phyloP scores from a whole-genome alignment of 768 basidiomycete species.

The Cystofilobasidium macerans region DNA sequence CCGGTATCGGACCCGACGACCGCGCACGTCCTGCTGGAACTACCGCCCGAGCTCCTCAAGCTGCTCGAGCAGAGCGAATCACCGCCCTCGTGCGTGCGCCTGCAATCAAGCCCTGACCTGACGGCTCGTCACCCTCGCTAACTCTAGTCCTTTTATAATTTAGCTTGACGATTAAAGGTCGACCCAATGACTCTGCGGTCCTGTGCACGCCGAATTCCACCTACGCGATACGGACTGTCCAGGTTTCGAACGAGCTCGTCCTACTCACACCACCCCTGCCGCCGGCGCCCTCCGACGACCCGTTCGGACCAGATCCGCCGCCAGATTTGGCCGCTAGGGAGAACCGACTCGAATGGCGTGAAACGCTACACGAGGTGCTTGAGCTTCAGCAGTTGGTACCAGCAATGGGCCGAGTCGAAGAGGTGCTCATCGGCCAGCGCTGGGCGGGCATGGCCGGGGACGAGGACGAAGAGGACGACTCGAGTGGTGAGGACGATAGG shows the following conservation, averaged over 20 bases:
- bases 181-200: conserved; percentile 72
- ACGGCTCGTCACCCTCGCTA: no score
- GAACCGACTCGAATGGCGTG: conserved; percentile 56
- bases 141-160: background rate
- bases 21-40: conserved; percentile 33
- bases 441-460: conserved; percentile 18
- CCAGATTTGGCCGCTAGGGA: conserved; percentile 31
- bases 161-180: conserved; percentile 70
- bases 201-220: conserved; percentile 73
- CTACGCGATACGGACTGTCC: conserved; percentile 71
- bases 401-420: conserved; percentile 54
- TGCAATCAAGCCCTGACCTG: no score
- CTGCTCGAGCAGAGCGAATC: conserved; percentile 30
- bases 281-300: background rate
- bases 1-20: background rate
- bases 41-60: conserved; percentile 36
- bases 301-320: conserved; percentile 11
- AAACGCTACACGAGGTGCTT: conserved; percentile 69
- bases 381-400: conserved; percentile 73
- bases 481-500: background rate
- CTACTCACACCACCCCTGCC: conserved; percentile 42
- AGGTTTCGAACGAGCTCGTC: conserved; percentile 74
- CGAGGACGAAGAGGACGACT: background rate
- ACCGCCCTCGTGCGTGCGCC: conserved; percentile 30
- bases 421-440: conserved; percentile 41